These are phyloP conservation scores for Russula brevipes DNA, from an alignment of 768 basidiomycete species.

Conservation along the genomic window DNA sequence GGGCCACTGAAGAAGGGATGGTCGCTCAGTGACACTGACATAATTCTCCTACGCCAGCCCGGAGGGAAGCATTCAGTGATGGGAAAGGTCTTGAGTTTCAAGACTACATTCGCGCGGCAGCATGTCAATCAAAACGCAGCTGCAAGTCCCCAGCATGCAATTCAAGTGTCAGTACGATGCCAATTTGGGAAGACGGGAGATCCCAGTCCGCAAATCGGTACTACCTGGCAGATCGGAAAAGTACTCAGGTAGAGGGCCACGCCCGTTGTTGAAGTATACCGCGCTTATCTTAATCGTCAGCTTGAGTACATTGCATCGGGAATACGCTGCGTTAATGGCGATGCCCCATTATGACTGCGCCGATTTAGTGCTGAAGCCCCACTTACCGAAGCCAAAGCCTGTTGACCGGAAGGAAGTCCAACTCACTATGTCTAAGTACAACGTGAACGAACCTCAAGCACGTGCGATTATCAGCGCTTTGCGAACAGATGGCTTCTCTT, in stretches of 20 bases:
- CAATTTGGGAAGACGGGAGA: slow-evolving; percentile 35
- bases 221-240: slow-evolving; percentile 71
- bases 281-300: slow-evolving; percentile 38
- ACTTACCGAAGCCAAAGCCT: slow-evolving; percentile 44
- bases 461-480: slow-evolving; percentile 77
- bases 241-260: slow-evolving; percentile 63
- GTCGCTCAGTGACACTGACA: slow-evolving; percentile 74
- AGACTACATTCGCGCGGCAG: slow-evolving; percentile 44
- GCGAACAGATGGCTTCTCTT: slow-evolving; percentile 66
- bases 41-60: slow-evolving; percentile 70
- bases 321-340: slow-evolving; percentile 82
- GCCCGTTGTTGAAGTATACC: neutral
- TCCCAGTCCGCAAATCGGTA: slow-evolving; percentile 57
- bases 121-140: slow-evolving; percentile 54
- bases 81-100: slow-evolving; percentile 62
- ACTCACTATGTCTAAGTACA: slow-evolving; percentile 61
- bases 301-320: slow-evolving; percentile 84
- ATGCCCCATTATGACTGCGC: slow-evolving; percentile 79
- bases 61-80: slow-evolving; percentile 52
- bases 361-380: slow-evolving; percentile 63
- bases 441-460: slow-evolving; percentile 93
- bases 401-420: slow-evolving; percentile 49
- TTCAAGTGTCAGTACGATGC: slow-evolving; percentile 28
- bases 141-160: slow-evolving; percentile 26
- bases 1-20: slow-evolving; percentile 62